Percentiles rank a stretch among this genome's conserved stretches.
These are phyloP conservation scores for Escallonia herrerae DNA, from an alignment of 129 eudicot genomes.

Conservation along the genomic window DNA sequence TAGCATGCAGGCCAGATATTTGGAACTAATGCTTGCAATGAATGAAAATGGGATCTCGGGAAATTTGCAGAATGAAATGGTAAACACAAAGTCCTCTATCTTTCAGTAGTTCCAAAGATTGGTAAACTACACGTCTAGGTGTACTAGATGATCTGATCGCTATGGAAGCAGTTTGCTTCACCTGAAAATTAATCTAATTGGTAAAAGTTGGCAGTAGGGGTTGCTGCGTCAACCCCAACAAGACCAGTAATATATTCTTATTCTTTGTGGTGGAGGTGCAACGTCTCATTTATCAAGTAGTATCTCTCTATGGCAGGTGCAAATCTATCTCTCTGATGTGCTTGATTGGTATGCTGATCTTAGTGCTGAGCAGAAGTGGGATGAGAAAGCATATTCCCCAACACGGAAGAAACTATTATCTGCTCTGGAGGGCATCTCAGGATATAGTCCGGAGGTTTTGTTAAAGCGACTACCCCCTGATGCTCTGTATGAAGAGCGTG, in stretches of 20 bases:
- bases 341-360: conserved; percentile 81
- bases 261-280: neutral
- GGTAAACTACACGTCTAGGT: neutral
- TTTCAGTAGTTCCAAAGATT: neutral
- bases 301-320: conserved; percentile 51
- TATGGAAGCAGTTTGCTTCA: too few relatives aligned
- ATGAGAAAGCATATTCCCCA: conserved; percentile 68
- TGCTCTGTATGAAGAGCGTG: conserved; percentile 88
- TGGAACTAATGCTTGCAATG: conserved; percentile 86
- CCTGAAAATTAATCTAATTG: too few relatives aligned
- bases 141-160: too few relatives aligned
- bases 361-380: conserved; percentile 76
- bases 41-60: conserved; percentile 80
- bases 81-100: conserved; percentile 15
- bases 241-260: neutral
- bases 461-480: conserved; percentile 75
- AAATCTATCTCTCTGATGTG: conserved; percentile 91
- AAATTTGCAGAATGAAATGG: conserved; percentile 97
- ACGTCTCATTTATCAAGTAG: conserved; percentile 1
- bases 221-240: too few relatives aligned
- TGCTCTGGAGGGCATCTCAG: conserved; percentile 78
- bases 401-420: conserved; percentile 85
- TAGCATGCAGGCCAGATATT: conserved; percentile 78
- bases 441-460: conserved; percentile 74
- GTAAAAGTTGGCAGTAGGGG: too few relatives aligned